phyloP scores from a whole-genome alignment of 2,329 filamentous ascomycete species.

The Aspergillus ruber region DNA sequence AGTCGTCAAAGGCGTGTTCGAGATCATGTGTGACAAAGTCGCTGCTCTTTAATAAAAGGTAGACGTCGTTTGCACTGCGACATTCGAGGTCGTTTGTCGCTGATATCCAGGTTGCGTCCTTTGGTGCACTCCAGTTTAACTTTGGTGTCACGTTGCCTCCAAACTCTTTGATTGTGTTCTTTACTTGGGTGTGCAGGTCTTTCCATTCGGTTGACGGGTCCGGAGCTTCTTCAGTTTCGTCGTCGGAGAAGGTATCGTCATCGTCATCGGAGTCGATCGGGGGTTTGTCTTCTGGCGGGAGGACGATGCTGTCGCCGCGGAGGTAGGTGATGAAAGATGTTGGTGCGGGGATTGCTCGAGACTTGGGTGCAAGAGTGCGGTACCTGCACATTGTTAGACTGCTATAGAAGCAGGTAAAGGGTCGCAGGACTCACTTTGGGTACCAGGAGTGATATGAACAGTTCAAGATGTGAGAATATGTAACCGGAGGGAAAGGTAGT shows the following conservation, averaged over 20 bases:
- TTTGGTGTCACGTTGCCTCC: slow-evolving; percentile 86
- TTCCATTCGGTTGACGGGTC: slow-evolving; percentile 54
- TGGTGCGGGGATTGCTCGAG: slow-evolving; percentile 72
- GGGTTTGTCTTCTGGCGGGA: slow-evolving; percentile 48
- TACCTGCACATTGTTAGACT: slow-evolving; percentile 50
- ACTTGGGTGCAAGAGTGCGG: slow-evolving; percentile 73
- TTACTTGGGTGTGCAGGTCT: slow-evolving; percentile 71
- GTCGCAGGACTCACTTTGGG: slow-evolving; percentile 50
- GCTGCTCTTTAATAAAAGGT: slow-evolving; percentile 87
- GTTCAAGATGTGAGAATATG: slow-evolving; percentile 79
- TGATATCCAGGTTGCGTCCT: slow-evolving; percentile 90
- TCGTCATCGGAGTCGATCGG: slow-evolving; percentile 36
- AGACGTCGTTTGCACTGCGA: slow-evolving; percentile 80
- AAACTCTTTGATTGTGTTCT: slow-evolving; percentile 68
- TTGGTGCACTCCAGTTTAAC: slow-evolving; percentile 94
- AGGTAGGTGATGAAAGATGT: slow-evolving; percentile 76
- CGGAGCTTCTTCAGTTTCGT: slow-evolving; percentile 53
- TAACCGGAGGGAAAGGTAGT: slow-evolving; percentile 74
- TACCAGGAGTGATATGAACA: slow-evolving; percentile 95
- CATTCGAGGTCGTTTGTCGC: slow-evolving; percentile 88
- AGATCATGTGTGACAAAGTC: slow-evolving; percentile 93
- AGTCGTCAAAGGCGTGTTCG: slow-evolving; percentile 84
- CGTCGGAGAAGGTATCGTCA: slow-evolving; percentile 45
- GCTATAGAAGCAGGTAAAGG: neutral
- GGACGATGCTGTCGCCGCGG: slow-evolving; percentile 82